Evolutionary conservation across 2,329 filamentous ascomycete species (phyloP), one percentile per base, ranked within the genome.

Genomic region (Ciborinia camelliae): DNA sequence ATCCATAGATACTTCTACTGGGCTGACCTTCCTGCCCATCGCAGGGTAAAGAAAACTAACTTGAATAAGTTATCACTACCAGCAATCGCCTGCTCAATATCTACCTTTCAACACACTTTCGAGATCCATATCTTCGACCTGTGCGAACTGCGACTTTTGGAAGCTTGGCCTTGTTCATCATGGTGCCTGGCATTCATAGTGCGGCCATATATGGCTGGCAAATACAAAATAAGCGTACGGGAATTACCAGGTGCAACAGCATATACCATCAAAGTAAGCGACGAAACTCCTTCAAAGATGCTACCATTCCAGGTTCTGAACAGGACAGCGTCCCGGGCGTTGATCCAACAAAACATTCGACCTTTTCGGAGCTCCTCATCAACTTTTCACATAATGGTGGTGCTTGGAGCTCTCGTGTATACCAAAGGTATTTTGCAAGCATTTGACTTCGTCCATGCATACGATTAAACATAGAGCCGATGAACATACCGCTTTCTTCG

Each of bases 371-470:
- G 75, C 79, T 1, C 81, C 79, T 63, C 81, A 83, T 69, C 79
- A 83, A 71, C 70, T 81, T 79, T 84, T 73, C 81, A 84, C 65
- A 66, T 81, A 2, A 74, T 79, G 66, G 80, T 82, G 18, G 71
- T 82, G 23, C 71, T 77, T 14, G 81, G 79, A 2, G 77, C 76
- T 0, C 64, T 80, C 20, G 71, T 75, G 4, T 77, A 77, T 58
- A 73, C 74, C 23, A 68, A 71, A 54, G 78, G 75, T 12, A 73
- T 80, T 41, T 47, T 78, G 35, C 71, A 71, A 67, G 75, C 76
- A 28, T 79, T 78, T 65, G 73, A 78, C 62, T 76, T 73, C 65
- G 67, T 71, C 28, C 75, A 77, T 63, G 57, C 64, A 48, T 37
- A 62, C 35, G 53, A 52, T 18, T 30, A 51, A 20, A 55, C 14